Conservation (phyloP, 1,284 basidiomycete species). For the Tilletiaria anomala region DNA sequence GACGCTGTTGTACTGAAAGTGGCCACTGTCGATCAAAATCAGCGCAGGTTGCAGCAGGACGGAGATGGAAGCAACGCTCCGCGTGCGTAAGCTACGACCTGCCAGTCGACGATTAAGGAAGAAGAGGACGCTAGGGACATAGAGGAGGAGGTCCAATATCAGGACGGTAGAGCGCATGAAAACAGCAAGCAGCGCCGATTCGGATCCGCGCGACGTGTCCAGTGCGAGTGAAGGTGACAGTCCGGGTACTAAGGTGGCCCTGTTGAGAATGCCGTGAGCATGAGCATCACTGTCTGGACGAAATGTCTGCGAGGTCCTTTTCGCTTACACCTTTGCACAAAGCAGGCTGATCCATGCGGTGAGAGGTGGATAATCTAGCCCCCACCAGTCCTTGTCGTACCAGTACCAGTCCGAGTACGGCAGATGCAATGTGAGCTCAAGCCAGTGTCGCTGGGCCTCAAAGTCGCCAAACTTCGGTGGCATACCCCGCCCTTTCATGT, state of each 20-base stretch:
- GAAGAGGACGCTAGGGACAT: constrained; percentile 50
- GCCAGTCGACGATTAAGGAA: constrained; percentile 24
- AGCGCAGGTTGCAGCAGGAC: constrained; percentile 69
- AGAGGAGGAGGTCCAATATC: constrained; percentile 55
- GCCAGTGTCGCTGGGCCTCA: constrained; percentile 87
- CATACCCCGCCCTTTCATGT: constrained; percentile 52
- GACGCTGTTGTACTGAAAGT: constrained; percentile 54
- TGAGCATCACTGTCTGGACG: neutral
- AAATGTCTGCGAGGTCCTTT: neutral
- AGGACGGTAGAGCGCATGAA: constrained; percentile 72
- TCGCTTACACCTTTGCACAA: constrained; percentile 6
- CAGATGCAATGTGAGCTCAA: constrained; percentile 67
- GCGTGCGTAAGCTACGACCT: constrained; percentile 24
- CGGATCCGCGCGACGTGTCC: constrained; percentile 60
- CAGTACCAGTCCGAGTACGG: constrained; percentile 65
- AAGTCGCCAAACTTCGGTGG: constrained; percentile 81
- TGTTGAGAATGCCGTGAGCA: neutral
- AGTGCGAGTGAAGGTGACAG: constrained; percentile 47
- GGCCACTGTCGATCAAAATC: constrained; percentile 72
- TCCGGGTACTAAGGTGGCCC: constrained; percentile 9
- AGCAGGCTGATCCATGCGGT: constrained; percentile 50
- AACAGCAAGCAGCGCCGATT: constrained; percentile 50
- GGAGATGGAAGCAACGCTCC: constrained; percentile 39
- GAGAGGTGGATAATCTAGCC: constrained; percentile 63
- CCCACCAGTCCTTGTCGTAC: constrained; percentile 78